A percentile compares a stretch with the other conserved stretches of the same genome.
phyloP scores from a whole-genome alignment of 257 asterid genomes.

The Nicotiana paniculata region DNA sequence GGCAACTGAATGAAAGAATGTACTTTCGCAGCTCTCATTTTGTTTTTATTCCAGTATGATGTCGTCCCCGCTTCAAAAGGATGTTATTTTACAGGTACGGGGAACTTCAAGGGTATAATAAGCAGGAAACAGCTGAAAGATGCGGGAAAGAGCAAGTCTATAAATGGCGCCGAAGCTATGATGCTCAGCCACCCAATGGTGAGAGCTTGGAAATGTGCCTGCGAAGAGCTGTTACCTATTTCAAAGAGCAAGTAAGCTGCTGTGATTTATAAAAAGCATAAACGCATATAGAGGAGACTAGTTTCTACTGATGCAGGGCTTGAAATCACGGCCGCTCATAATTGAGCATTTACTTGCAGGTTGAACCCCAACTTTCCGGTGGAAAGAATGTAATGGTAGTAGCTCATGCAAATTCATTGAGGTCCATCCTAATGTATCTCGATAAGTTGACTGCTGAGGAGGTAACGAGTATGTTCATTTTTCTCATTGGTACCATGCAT shows the following conservation, averaged over 20 bases:
- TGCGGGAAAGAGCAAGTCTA: constrained; percentile 85
- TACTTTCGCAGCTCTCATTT: constrained; percentile 21
- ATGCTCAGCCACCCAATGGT: constrained; percentile 88
- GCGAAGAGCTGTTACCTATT: constrained; percentile 80
- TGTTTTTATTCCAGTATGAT: not conserved
- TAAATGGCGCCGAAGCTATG: constrained; percentile 90
- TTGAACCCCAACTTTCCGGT: constrained; percentile 64
- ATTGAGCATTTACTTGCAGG: constrained; percentile 33
- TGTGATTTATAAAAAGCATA: not conserved
- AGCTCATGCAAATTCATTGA: constrained; percentile 90
- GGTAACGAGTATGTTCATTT: constrained; percentile 31
- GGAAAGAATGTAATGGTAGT: constrained; percentile 85
- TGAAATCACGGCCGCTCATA: not conserved
- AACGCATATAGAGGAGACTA: not conserved
- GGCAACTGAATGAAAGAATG: constrained; percentile 98
- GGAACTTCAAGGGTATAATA: constrained; percentile 82
- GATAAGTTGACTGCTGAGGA: constrained; percentile 73
- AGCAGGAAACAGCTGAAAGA: constrained; percentile 77
- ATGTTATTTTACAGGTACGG: constrained; percentile 58
- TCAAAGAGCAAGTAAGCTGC: constrained; percentile 64
- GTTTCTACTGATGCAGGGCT: not conserved
- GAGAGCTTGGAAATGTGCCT: constrained; percentile 98
- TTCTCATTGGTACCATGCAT: not conserved
- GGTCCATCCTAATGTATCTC: constrained; percentile 93
- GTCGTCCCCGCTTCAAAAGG: not conserved